A percentile compares a stretch with the other conserved stretches of the same genome.
phyloP scores from a whole-genome alignment of 2,329 filamentous ascomycete species.

The Fusarium caatingaense region DNA sequence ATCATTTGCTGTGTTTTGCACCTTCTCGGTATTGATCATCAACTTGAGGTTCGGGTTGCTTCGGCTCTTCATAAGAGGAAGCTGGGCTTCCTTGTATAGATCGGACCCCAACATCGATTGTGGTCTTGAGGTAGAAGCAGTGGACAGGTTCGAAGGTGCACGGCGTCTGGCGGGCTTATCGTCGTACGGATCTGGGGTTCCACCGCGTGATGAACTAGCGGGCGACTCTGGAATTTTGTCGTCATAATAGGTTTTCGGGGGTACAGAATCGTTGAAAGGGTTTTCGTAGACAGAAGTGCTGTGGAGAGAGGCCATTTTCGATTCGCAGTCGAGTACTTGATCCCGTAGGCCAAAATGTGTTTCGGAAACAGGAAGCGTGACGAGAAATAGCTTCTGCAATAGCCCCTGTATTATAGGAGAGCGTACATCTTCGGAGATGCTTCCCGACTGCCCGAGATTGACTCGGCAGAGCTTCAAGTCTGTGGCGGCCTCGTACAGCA shows the following conservation, averaged over 20 bases:
- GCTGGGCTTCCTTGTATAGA: background rate
- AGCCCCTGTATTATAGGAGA: background rate
- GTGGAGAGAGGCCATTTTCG: background rate
- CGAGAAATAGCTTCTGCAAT: background rate
- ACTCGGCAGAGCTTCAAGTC: background rate
- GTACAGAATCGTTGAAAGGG: background rate
- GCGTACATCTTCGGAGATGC: background rate
- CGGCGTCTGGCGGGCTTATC: background rate
- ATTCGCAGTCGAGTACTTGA: background rate
- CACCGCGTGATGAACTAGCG: too few relatives aligned
- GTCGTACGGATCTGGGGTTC: background rate
- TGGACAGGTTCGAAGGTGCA: background rate
- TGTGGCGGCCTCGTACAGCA: background rate
- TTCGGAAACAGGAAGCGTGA: background rate
- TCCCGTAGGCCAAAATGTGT: background rate
- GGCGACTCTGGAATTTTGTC: background rate
- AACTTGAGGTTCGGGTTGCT: background rate
- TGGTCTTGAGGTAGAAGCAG: background rate
- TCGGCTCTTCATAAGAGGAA: background rate
- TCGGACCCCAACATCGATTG: background rate
- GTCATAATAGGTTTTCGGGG: background rate
- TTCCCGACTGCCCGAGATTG: background rate
- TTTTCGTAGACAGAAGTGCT: background rate
- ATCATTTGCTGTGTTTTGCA: accelerated
- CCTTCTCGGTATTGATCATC: background rate